Evolutionary conservation across 2,329 filamentous ascomycete genomes (phyloP), one percentile per base, ranked within the genome.

Genomic region (Ascochyta pisi): DNA sequence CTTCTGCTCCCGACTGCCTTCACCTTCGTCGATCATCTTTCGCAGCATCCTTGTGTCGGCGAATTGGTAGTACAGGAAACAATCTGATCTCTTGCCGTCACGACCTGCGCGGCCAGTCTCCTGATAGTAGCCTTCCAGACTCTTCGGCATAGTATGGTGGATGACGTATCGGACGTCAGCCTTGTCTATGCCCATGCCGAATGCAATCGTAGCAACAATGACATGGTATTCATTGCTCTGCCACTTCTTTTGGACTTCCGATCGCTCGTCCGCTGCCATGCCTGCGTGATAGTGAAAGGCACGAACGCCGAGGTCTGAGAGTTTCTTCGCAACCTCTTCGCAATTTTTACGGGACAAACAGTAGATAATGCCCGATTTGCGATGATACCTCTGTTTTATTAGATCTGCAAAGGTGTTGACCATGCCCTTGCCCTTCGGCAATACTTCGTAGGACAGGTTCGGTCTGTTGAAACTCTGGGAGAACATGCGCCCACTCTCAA

Each of bases 111-210:
- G 89, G 1, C 95, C 95, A 40, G 95, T 99, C 75, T 99, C 95
- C 73, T 99, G 95, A 70, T 99, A 99, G 75, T 99, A 99, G 0
- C 95, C 95, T 77, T 99, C 95, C 50, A 99, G 80, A 67, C 92
- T 97, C 76, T 99, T 98, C 1, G 95, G 95, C 6, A 99, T 82
- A 39, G 88, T 90, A 68, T 96, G 89, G 71, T 99, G 96, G 37
- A 99, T 91, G 31, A 99, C 95, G 73, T 96, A 99, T 26, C 95
- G 90, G 43, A 99, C 95, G 73, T 99, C 90, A 0, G 93, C 86
- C 75, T 99, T 99, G 79, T 99, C 95, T 63, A 99, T 99, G n/a
- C 95, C 95, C 95, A 99, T 99, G 6, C 95, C 95, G 72, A 99
- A 99, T 23, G 95, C 95, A 74, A 99, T 98, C 0, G 95, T 99